Evolutionary conservation across 1,284 basidiomycete species (phyloP), one percentile per base, ranked within the genome.

Genomic region (Boletellus deceptivus): DNA sequence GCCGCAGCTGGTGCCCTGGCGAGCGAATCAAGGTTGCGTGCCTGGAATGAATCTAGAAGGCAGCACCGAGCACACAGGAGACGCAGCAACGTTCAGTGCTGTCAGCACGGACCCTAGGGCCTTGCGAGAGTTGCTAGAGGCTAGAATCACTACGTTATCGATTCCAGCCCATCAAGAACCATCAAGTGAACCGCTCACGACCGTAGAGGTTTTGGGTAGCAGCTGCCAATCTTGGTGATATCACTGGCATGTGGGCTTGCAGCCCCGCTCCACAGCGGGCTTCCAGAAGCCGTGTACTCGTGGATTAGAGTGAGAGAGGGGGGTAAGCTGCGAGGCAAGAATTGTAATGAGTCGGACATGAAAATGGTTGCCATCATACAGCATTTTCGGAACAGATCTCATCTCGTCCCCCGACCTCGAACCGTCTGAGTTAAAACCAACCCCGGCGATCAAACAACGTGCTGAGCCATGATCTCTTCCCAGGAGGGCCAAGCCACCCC

Each of bases 51-150:
- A 35, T 35, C 16, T 31, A 11, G 11, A 31, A 31, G 29, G 29
- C 29, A 31, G 3, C 29, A 11, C 10, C 10, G 29, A 31, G 29
- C 29, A 29, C 29, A 41, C 35, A 43, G 35, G 13, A 27, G 27
- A 33, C 22, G 18, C 27, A 36, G 18, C n/a, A 43, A 45, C 42
- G 46, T 49, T 47, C 40, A 25, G 44, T 34, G 35, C 34, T 42
- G 47, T 48, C 38, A 43, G 27, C 43, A 38, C 6, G 18, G 33
- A 49, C 17, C 27, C 31, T 24, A 65, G 56, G 58, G 55, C 53
- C 46, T 9, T 48, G 24, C 44, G 25, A 37, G 25, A 43, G 9
- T 29, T 36, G 14, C 18, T 24, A 24, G 33, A 36, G 44, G 40
- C 27, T 9, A 43, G 33, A 38, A 40, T 33, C 34, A 33, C 31